These are phyloP conservation scores for Backusella parvicylindrica DNA, from an alignment of 192 early-diverging fungal genomes.

Conservation along the genomic window DNA sequence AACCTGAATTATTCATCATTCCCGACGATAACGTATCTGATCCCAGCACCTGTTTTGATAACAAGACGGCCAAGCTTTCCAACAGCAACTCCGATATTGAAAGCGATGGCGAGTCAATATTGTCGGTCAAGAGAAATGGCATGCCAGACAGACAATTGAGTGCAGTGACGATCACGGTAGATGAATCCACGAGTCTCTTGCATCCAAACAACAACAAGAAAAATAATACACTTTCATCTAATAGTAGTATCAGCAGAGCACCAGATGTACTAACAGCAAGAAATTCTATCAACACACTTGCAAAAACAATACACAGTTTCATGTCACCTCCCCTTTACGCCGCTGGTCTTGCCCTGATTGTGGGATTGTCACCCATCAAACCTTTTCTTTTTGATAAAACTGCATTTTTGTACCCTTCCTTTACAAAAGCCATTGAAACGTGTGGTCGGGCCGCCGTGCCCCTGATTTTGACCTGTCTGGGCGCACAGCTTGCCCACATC, in stretches of 20 bases:
- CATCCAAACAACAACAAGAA: slow-evolving; percentile 4
- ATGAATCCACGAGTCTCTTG: neutral
- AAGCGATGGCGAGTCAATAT: neutral
- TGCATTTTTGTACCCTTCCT: slow-evolving; percentile 45
- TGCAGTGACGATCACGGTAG: slow-evolving; percentile 7
- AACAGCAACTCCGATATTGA: neutral
- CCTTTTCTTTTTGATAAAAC: slow-evolving; percentile 54
- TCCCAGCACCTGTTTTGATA: neutral
- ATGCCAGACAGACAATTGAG: slow-evolving; percentile 10
- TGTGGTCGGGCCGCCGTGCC: slow-evolving; percentile 80
- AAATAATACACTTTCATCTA: neutral
- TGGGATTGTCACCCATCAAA: slow-evolving; percentile 66
- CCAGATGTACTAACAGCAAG: neutral
- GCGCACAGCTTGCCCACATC: slow-evolving; percentile 53
- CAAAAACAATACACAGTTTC: slow-evolving; percentile 20
- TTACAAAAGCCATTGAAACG: slow-evolving; percentile 66
- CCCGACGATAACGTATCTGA: neutral
- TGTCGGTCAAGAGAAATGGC: neutral
- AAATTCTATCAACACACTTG: neutral
- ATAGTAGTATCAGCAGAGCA: neutral
- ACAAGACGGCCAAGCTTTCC: neutral
- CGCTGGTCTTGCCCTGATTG: slow-evolving; percentile 58
- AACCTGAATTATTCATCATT: neutral
- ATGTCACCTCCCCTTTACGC: slow-evolving; percentile 75
- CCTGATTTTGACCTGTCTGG: slow-evolving; percentile 71